phyloP scores from a whole-genome alignment of 352 stramenopile species.

The Phytophthora tubulina region DNA sequence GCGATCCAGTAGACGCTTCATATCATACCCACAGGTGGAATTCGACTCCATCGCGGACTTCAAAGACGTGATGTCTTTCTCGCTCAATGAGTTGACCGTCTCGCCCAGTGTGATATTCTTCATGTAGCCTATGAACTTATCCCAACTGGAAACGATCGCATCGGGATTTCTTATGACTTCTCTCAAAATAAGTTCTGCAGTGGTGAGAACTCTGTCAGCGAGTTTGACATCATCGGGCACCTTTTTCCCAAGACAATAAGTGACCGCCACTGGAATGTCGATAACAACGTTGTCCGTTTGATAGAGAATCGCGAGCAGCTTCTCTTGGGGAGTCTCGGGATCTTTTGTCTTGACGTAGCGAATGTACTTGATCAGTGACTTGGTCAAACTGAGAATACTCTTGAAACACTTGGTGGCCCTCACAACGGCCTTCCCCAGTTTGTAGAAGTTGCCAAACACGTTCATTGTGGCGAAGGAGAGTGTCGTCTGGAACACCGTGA shows the following conservation, averaged over 20 bases:
- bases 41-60: conserved; percentile 32
- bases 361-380: conserved; percentile 43
- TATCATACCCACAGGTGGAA: conserved; percentile 32
- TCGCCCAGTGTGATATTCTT: conserved; percentile 35
- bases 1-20: conserved; percentile 36
- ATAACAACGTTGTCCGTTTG: conserved; percentile 51
- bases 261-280: conserved; percentile 48
- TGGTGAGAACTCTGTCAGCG: conserved; percentile 39
- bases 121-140: conserved; percentile 32
- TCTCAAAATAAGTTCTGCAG: conserved; percentile 35
- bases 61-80: conserved; percentile 25
- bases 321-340: conserved; percentile 41
- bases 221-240: conserved; percentile 36
- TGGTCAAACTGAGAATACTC: conserved; percentile 32
- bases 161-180: conserved; percentile 42
- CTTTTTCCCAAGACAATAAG: conserved; percentile 42
- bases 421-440: conserved; percentile 24
- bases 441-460: conserved; percentile 26
- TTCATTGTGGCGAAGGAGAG: conserved; percentile 26
- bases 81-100: conserved; percentile 19
- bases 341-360: conserved; percentile 36
- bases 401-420: conserved; percentile 41
- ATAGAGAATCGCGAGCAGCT: conserved; percentile 44
- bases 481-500: conserved; percentile 14
- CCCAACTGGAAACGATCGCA: conserved; percentile 37